phyloP scores from a whole-genome alignment of 2,329 filamentous ascomycete genomes.

The Aspergillus flavus region DNA sequence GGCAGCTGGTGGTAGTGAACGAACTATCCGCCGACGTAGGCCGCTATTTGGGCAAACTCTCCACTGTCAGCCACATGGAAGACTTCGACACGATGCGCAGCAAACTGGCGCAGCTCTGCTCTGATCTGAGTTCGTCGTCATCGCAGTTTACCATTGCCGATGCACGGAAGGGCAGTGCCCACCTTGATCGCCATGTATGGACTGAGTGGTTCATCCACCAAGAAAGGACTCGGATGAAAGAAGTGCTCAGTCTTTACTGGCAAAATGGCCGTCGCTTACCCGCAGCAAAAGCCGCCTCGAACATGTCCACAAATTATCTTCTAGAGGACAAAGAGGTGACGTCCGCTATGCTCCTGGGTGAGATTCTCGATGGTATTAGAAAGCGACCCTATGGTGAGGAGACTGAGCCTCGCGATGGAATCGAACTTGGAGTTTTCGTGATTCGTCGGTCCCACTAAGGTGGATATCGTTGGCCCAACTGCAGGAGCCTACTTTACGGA shows the following conservation, averaged over 20 bases:
- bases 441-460: slow-evolving; percentile 46
- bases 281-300: slow-evolving; percentile 28
- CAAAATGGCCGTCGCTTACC: slow-evolving; percentile 41
- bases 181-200: slow-evolving; percentile 58
- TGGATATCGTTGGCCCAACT: neutral
- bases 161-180: slow-evolving; percentile 53
- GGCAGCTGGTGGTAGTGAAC: slow-evolving; percentile 61
- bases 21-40: slow-evolving; percentile 61
- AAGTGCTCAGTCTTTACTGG: slow-evolving; percentile 49
- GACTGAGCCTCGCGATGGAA: slow-evolving; percentile 45
- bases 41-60: slow-evolving; percentile 56
- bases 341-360: slow-evolving; percentile 59
- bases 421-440: slow-evolving; percentile 54
- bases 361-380: slow-evolving; percentile 62
- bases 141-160: slow-evolving; percentile 52
- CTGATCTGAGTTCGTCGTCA: slow-evolving; percentile 38
- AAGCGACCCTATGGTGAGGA: slow-evolving; percentile 51
- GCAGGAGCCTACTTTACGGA: neutral
- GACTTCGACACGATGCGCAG: slow-evolving; percentile 56
- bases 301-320: slow-evolving; percentile 29
- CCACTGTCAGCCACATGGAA: slow-evolving; percentile 56
- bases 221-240: slow-evolving; percentile 61
- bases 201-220: slow-evolving; percentile 67
- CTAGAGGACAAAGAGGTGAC: slow-evolving; percentile 50
- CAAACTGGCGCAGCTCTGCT: slow-evolving; percentile 44